Evolutionary conservation across 2,329 filamentous ascomycete species (phyloP).

Genomic region (Trichophyton schoenleinii): DNA sequence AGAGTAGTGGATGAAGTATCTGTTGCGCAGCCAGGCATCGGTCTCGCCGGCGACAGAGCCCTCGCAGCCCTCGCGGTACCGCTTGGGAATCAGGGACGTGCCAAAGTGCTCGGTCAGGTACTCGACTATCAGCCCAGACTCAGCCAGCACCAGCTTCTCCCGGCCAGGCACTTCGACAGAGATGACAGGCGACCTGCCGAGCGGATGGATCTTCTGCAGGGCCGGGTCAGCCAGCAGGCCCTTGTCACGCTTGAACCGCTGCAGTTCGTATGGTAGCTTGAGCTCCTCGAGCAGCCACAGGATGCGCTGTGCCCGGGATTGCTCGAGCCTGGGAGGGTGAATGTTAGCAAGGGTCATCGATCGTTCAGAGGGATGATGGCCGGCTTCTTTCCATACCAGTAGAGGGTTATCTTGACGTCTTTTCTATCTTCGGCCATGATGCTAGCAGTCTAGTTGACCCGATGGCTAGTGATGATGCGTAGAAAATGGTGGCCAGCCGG

Average conservation of each 20-base stretch:
- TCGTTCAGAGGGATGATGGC: not conserved
- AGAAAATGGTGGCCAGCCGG: too few relatives aligned
- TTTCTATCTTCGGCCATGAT: slow-evolving; percentile 9
- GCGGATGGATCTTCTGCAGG: slow-evolving; percentile 64
- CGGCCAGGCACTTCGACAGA: slow-evolving; percentile 43
- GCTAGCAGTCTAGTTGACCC: too few relatives aligned
- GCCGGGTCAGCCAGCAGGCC: slow-evolving; percentile 58
- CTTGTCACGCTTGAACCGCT: slow-evolving; percentile 58
- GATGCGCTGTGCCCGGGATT: slow-evolving; percentile 70
- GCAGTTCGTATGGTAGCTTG: slow-evolving; percentile 63
- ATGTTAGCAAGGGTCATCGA: slow-evolving; percentile 1
- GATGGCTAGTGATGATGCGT: too few relatives aligned
- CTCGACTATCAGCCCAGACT: slow-evolving; percentile 69
- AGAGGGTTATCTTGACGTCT: slow-evolving; percentile 46
- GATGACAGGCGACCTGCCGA: slow-evolving; percentile 78
- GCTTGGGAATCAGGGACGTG: slow-evolving; percentile 37
- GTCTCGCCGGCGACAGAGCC: slow-evolving; percentile 45
- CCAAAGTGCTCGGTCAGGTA: slow-evolving; percentile 64
- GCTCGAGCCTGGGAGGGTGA: slow-evolving; percentile 52
- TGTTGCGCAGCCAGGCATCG: slow-evolving; percentile 48
- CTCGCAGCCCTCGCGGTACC: slow-evolving; percentile 43
- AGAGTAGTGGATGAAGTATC: slow-evolving; percentile 67
- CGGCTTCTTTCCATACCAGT: slow-evolving; percentile 41
- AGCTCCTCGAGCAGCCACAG: slow-evolving; percentile 80
- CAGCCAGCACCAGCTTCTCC: slow-evolving; percentile 53